Percentiles rank a stretch among this genome's conserved stretches.
These are phyloP conservation scores for Knoxdaviesia capensis DNA, from an alignment of 2,329 filamentous ascomycete species.

Conservation along the genomic window DNA sequence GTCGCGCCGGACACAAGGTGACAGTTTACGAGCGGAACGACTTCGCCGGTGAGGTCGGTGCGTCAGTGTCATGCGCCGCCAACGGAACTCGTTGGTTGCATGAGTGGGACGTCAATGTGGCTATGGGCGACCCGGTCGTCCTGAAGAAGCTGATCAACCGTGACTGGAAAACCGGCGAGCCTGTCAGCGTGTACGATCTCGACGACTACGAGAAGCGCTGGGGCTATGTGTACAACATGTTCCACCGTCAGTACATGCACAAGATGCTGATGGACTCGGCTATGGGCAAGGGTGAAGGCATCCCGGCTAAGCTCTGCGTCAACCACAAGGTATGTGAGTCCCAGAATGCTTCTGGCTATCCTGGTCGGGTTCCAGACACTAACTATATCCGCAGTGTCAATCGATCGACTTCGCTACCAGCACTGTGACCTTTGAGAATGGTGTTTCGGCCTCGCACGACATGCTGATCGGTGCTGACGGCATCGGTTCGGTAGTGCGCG, in stretches of 20 bases:
- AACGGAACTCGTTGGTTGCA: constrained; percentile 52
- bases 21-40: constrained; percentile 48
- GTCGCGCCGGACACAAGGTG: constrained; percentile 23
- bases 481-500: constrained; percentile 43
- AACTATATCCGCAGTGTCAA: constrained; percentile 14
- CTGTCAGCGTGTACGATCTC: constrained; percentile 41
- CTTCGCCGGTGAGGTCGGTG: constrained; percentile 47
- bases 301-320: constrained; percentile 29
- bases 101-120: constrained; percentile 45
- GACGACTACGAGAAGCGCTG: constrained; percentile 44
- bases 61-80: constrained; percentile 46
- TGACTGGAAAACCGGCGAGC: constrained; percentile 50
- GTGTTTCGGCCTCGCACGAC: constrained; percentile 28
- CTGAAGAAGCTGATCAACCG: constrained; percentile 46
- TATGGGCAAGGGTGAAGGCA: constrained; percentile 29
- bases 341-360: no score
- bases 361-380: background rate
- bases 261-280: constrained; percentile 42
- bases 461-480: constrained; percentile 45
- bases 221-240: constrained; percentile 49
- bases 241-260: constrained; percentile 50
- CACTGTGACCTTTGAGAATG: constrained; percentile 32
- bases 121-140: constrained; percentile 43
- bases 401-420: constrained; percentile 30
- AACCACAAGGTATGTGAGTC: constrained; percentile 27